Evolutionary conservation across 2,329 filamentous ascomycete species (phyloP).

Genomic region (Dryadomyces quercus-mongolicae): DNA sequence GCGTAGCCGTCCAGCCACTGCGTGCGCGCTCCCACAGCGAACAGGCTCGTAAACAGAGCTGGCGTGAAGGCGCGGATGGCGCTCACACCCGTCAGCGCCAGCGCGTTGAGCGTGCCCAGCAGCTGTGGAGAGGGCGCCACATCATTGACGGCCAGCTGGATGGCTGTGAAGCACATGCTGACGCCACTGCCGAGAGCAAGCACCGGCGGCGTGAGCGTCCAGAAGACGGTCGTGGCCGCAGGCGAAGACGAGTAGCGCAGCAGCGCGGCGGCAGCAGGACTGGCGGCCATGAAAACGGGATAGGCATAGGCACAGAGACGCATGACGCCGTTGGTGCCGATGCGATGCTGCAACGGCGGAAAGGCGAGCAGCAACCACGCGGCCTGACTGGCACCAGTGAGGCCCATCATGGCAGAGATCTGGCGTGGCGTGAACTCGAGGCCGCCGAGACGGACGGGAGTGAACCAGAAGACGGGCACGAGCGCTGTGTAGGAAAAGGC

Average conservation of each 20-base stretch:
- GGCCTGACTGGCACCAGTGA: constrained; percentile 54
- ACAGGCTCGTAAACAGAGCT: constrained; percentile 53
- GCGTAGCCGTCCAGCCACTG: constrained; percentile 53
- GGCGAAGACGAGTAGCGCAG: constrained; percentile 29
- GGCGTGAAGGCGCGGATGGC: constrained; percentile 55
- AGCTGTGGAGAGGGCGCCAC: constrained; percentile 51
- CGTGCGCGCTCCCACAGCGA: constrained; percentile 50
- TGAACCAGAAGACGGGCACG: constrained; percentile 57
- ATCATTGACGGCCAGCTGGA: constrained; percentile 66
- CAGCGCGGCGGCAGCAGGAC: constrained; percentile 44
- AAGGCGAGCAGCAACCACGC: constrained; percentile 61
- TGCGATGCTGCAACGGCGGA: constrained; percentile 50
- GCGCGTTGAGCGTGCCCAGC: constrained; percentile 59
- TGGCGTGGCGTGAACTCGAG: constrained; percentile 47
- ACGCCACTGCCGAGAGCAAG: constrained; percentile 49
- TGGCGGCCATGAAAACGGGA: constrained; percentile 48
- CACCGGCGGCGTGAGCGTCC: constrained; percentile 32
- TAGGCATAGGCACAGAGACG: constrained; percentile 44
- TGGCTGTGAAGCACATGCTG: constrained; percentile 56
- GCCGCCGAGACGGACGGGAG: constrained; percentile 48
- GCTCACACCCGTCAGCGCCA: constrained; percentile 50
- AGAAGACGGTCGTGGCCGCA: constrained; percentile 34
- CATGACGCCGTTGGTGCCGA: constrained; percentile 56
- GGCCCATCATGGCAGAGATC: constrained; percentile 55
- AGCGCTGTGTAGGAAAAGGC: constrained; percentile 63